A percentile compares a stretch with the other conserved stretches of the same genome.
Evolutionary conservation across 805 yeast species (phyloP).

Genomic region (Cyberlindnera amylophila): DNA sequence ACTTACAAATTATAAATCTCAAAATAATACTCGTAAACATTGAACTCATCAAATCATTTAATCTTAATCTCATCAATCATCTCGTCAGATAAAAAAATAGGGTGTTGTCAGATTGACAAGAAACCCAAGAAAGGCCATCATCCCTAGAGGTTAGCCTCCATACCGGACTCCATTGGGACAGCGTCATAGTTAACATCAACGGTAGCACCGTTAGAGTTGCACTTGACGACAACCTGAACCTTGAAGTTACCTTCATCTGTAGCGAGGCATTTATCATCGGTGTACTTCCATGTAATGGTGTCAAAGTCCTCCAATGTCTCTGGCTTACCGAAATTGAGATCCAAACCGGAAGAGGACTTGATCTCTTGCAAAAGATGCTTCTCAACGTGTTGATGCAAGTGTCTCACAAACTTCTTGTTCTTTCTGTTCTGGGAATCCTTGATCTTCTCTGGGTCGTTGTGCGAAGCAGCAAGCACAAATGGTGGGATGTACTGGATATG

Average conservation of each 20-base stretch:
- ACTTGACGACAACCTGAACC: constrained; percentile 57
- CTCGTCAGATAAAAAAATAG: no score
- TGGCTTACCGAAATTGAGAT: constrained; percentile 47
- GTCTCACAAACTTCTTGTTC: constrained; percentile 66
- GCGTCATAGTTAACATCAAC: constrained; percentile 64
- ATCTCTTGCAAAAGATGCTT: constrained; percentile 69
- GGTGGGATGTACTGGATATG: constrained; percentile 70
- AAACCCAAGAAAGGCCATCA: background rate
- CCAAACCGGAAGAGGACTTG: constrained; percentile 53
- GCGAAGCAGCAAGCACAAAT: constrained; percentile 61
- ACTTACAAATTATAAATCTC: no score
- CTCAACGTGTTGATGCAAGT: constrained; percentile 70
- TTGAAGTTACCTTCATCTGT: constrained; percentile 53
- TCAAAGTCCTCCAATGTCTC: constrained; percentile 44
- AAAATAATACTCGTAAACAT: no score
- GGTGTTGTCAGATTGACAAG: no score
- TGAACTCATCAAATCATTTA: no score
- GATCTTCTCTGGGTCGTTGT: constrained; percentile 65
- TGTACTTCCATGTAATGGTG: constrained; percentile 58
- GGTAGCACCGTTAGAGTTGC: constrained; percentile 63
- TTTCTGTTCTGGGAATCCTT: constrained; percentile 70
- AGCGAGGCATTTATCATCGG: constrained; percentile 47
- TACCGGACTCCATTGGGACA: constrained; percentile 23
- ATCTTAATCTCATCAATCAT: background rate
- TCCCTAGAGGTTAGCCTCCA: background rate